phyloP scores from a whole-genome alignment of 2,329 filamentous ascomycete species.

The Aspergillus chevalieri region DNA sequence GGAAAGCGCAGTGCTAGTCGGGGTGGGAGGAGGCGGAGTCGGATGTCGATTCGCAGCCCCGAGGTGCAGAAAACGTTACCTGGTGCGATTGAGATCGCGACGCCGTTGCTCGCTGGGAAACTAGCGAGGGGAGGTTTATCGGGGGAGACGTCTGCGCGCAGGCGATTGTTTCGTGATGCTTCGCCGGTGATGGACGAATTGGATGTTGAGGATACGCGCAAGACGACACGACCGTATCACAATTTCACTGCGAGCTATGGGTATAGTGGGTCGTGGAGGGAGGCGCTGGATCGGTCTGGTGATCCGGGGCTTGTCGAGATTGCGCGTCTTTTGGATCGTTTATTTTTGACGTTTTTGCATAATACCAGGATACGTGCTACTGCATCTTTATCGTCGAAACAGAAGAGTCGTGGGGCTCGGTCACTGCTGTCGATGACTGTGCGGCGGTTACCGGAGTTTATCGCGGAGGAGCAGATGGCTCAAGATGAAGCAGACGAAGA shows the following conservation, averaged over 20 bases:
- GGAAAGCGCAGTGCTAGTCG: conserved; percentile 14
- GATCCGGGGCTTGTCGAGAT: conserved; percentile 31
- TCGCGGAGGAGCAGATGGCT: conserved; percentile 30
- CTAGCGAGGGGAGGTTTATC: conserved; percentile 10
- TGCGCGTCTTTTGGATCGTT: conserved; percentile 27
- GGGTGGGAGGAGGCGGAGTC: conserved; percentile 17
- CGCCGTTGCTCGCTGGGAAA: conserved; percentile 36
- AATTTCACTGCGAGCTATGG: background rate
- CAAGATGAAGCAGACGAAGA: conserved; percentile 29
- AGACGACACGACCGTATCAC: conserved; percentile 17
- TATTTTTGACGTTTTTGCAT: conserved; percentile 32
- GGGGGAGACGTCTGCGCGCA: conserved; percentile 14
- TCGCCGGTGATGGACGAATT: conserved; percentile 4
- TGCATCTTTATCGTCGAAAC: background rate
- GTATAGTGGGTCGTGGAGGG: conserved; percentile 30
- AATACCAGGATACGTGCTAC: conserved; percentile 22
- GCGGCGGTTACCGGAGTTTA: conserved; percentile 33
- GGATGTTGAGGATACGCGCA: conserved; percentile 5
- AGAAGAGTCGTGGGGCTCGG: conserved; percentile 20
- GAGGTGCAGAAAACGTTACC: conserved; percentile 30
- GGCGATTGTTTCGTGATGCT: conserved; percentile 13
- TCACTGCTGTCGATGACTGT: conserved; percentile 33
- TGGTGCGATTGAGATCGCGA: conserved; percentile 38
- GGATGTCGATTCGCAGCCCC: conserved; percentile 31
- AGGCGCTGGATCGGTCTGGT: conserved; percentile 25